phyloP scores from a whole-genome alignment of 1,284 basidiomycete species.

The Melanopsichium pennsylvanicum region DNA sequence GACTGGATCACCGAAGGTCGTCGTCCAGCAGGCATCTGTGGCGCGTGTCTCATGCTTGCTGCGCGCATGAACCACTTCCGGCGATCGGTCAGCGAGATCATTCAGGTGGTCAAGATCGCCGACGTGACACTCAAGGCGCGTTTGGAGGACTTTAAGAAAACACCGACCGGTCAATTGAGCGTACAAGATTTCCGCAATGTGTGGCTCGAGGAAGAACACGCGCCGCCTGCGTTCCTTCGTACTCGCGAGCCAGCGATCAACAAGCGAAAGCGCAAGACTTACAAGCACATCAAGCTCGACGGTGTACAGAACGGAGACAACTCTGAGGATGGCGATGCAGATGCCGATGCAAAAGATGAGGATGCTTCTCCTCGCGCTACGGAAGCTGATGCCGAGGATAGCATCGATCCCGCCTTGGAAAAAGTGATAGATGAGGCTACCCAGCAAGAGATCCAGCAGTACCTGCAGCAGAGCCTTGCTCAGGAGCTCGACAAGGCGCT shows the following conservation, averaged over 20 bases:
- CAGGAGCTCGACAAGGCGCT: constrained; percentile 53
- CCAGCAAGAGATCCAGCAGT: constrained; percentile 54
- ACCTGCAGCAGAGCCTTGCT: constrained; percentile 49
- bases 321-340: constrained; percentile 24
- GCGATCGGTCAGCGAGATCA: constrained; percentile 89
- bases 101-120: constrained; percentile 93
- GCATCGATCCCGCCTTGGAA: constrained; percentile 48
- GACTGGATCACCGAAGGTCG: constrained; percentile 98
- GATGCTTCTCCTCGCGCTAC: not conserved
- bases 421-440: constrained; percentile 58
- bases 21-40: constrained; percentile 95
- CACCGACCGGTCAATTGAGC: constrained; percentile 83
- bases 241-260: constrained; percentile 73
- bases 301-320: constrained; percentile 27
- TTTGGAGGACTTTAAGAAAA: constrained; percentile 93
- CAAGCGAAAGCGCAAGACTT: constrained; percentile 69
- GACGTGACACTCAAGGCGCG: constrained; percentile 92
- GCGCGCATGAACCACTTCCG: constrained; percentile 98
- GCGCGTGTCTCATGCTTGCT: constrained; percentile 90
- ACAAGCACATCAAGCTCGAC: constrained; percentile 33
- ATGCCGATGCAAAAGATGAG: constrained; percentile 70
- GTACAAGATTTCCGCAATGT: constrained; percentile 89
- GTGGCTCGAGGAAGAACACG: constrained; percentile 89
- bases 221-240: constrained; percentile 79
- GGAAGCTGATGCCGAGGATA: constrained; percentile 6